A percentile compares a stretch with the other conserved stretches of the same genome.
Conservation (phyloP, 805 yeast species). For the Scheffersomyces coipomensis region DNA sequence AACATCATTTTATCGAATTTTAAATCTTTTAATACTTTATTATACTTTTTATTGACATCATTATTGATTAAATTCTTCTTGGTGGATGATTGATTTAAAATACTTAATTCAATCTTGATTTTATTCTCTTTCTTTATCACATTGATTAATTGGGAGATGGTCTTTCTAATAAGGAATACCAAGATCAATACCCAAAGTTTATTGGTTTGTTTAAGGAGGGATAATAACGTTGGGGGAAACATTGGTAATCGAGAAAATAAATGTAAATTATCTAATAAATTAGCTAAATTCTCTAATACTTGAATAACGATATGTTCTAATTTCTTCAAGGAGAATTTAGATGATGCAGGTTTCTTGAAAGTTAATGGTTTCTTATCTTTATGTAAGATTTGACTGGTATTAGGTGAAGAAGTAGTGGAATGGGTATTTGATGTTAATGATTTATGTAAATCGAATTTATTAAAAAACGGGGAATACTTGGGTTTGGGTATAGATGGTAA, state of each 20-base stretch:
- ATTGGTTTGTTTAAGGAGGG: conserved; percentile 39
- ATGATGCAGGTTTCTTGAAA: neutral
- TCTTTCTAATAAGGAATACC: conserved; percentile 39
- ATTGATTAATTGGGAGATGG: conserved; percentile 40
- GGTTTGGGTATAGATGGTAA: conserved; percentile 24
- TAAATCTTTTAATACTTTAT: conserved; percentile 40
- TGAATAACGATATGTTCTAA: conserved; percentile 27
- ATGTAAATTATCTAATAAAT: conserved; percentile 40
- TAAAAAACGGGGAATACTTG: conserved; percentile 31
- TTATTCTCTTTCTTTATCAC: conserved; percentile 37
- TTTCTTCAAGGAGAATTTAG: conserved; percentile 26
- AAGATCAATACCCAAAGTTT: conserved; percentile 42
- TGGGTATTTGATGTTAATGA: conserved; percentile 2
- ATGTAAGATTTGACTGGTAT: neutral
- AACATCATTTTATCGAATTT: conserved; percentile 43
- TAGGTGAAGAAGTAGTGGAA: conserved; percentile 1
- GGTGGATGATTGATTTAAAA: conserved; percentile 22
- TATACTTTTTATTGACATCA: conserved; percentile 32
- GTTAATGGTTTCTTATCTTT: neutral
- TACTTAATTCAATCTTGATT: conserved; percentile 33
- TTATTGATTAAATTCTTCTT: conserved; percentile 17
- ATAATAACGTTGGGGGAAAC: conserved; percentile 34
- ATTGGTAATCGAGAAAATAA: conserved; percentile 41
- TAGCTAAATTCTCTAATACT: conserved; percentile 35
- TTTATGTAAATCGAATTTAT: conserved; percentile 26